Evolutionary conservation across 169 alveolate species (phyloP).

Genomic region (Besnoitia besnoiti): DNA sequence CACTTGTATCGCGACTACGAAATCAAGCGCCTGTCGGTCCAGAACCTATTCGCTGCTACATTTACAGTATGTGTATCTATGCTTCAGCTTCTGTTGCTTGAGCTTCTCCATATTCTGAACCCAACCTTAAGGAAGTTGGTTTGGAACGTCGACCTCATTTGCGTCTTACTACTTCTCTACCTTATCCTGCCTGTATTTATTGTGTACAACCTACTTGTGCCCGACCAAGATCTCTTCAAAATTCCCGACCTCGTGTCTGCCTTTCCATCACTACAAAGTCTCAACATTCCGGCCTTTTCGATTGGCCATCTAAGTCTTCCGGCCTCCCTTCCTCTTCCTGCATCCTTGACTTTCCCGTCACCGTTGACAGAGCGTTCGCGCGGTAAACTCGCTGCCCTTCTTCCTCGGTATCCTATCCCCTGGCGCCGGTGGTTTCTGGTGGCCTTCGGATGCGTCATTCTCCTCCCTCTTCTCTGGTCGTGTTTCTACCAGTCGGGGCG

Average conservation of each 20-base stretch:
- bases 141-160: conserved; percentile 56
- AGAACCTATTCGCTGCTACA: conserved; percentile 55
- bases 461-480: conserved; percentile 61
- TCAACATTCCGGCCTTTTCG: background rate
- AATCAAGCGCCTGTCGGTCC: conserved; percentile 50
- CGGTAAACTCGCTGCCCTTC: background rate
- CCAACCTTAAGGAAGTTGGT: conserved; percentile 46
- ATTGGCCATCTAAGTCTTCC: background rate
- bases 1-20: conserved; percentile 64
- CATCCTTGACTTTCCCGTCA: conserved; percentile 1
- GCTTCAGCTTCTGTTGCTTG: conserved; percentile 66
- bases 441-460: conserved; percentile 37
- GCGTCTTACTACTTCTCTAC: conserved; percentile 56
- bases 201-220: conserved; percentile 43
- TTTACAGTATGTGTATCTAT: conserved; percentile 60
- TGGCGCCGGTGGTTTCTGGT: conserved; percentile 40
- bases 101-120: conserved; percentile 60
- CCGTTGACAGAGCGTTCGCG: background rate
- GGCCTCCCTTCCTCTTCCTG: conserved; percentile 14
- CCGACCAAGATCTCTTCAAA: conserved; percentile 21
- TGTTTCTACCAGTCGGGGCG: conserved; percentile 64
- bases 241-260: conserved; percentile 42
- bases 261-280: conserved; percentile 21
- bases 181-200: conserved; percentile 53
- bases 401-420: background rate